These are phyloP conservation scores for Dactylellina drechsleri DNA, from an alignment of 2,329 filamentous ascomycete genomes.

Conservation along the genomic window DNA sequence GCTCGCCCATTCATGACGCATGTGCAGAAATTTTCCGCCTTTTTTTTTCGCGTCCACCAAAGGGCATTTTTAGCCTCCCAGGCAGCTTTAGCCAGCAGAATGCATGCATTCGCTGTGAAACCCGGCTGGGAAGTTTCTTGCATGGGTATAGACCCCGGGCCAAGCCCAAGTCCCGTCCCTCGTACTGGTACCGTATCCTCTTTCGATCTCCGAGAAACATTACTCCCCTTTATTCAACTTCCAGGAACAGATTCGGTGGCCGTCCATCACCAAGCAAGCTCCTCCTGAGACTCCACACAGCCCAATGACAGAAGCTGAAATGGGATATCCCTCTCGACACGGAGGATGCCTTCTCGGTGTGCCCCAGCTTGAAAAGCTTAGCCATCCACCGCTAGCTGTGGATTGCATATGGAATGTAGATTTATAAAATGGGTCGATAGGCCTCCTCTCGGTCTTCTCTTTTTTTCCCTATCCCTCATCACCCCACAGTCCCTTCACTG, in stretches of 20 bases:
- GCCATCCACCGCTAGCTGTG: constrained; percentile 14
- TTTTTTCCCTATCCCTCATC: constrained; percentile 39
- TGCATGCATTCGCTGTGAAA: constrained; percentile 44
- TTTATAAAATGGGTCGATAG: constrained; percentile 54
- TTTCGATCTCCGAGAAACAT: background rate
- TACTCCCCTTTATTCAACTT: constrained; percentile 29
- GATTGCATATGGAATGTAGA: constrained; percentile 49
- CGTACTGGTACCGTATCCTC: constrained; percentile 41
- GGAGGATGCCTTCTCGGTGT: constrained; percentile 25
- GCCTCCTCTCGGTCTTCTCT: constrained; percentile 42
- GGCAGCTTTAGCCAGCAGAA: constrained; percentile 45
- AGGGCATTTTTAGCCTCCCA: constrained; percentile 3
- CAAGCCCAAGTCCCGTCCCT: constrained; percentile 47
- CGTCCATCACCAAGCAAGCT: constrained; percentile 36
- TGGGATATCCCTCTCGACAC: constrained; percentile 48
- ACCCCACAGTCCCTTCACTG: constrained; percentile 47
- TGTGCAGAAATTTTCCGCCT: constrained; percentile 40
- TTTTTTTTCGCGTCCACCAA: background rate
- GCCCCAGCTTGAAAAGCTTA: constrained; percentile 52
- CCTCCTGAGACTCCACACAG: constrained; percentile 45
- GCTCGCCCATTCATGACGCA: constrained; percentile 47
- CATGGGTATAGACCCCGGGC: constrained; percentile 34
- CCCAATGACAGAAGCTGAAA: constrained; percentile 39
- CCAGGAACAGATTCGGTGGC: constrained; percentile 37
- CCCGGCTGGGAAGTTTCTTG: constrained; percentile 39